phyloP scores from a whole-genome alignment of 345 rosid species.

The Diplotaxis tenuifolia region DNA sequence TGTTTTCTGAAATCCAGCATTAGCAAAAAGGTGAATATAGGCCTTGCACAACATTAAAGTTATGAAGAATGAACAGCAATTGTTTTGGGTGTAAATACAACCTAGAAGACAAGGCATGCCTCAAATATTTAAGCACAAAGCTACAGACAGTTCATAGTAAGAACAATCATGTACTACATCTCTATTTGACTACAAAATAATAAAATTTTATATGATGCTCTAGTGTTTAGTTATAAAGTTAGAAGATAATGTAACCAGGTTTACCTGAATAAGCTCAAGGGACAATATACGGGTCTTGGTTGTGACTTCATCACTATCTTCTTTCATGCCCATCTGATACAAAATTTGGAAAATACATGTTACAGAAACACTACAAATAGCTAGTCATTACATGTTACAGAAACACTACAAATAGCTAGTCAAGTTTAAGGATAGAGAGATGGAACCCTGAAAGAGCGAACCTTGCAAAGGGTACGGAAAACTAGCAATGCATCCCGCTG shows the following conservation, averaged over 20 bases:
- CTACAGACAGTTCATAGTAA: constrained; percentile 1
- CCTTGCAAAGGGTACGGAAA: constrained; percentile 99
- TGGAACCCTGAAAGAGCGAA: constrained; percentile 36
- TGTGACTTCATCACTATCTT: constrained; percentile 93
- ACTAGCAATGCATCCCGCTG: constrained; percentile 92
- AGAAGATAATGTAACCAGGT: constrained; percentile 21
- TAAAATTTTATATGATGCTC: neutral
- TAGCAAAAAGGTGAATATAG: neutral
- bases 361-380: constrained; percentile 29
- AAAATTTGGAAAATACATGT: constrained; percentile 19
- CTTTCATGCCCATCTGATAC: constrained; percentile 97
- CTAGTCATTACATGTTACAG: constrained; percentile 21
- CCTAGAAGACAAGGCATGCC: constrained; percentile 1
- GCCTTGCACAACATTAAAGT: constrained; percentile 7
- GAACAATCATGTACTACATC: constrained; percentile 1
- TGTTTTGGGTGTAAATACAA: constrained; percentile 20
- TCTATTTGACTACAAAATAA: neutral
- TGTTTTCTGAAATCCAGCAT: constrained; percentile 8
- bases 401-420: constrained; percentile 30
- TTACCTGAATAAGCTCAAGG: constrained; percentile 97
- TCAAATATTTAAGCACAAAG: constrained; percentile 19
- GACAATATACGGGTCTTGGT: constrained; percentile 86
- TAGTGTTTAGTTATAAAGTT: constrained; percentile 1
- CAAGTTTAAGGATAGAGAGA: constrained; percentile 9
- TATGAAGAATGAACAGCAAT: constrained; percentile 9